phyloP scores from a whole-genome alignment of 2,329 filamentous ascomycete genomes.

The Parastagonospora avenae region DNA sequence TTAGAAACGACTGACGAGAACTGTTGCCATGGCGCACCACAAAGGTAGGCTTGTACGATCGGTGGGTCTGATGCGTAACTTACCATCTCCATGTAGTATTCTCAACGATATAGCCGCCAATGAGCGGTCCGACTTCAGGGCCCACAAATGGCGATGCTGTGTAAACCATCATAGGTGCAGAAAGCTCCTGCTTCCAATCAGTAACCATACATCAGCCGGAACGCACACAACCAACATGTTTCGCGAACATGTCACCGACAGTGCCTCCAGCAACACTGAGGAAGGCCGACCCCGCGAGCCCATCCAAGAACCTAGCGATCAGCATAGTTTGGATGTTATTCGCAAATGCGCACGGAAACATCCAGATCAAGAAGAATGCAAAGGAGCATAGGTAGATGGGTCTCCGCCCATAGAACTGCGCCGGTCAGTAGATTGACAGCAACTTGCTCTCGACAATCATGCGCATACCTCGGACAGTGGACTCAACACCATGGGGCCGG shows the following conservation, averaged over 20 bases:
- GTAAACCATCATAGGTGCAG: slow-evolving; percentile 82
- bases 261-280: slow-evolving; percentile 79
- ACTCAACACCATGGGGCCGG: slow-evolving; percentile 62
- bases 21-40: no score
- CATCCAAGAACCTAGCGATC: slow-evolving; percentile 76
- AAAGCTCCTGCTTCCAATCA: slow-evolving; percentile 59
- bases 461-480: slow-evolving; percentile 56
- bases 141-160: slow-evolving; percentile 58
- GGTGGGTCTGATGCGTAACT: slow-evolving; percentile 22
- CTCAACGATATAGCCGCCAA: slow-evolving; percentile 84
- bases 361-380: slow-evolving; percentile 74
- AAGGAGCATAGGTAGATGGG: slow-evolving; percentile 81
- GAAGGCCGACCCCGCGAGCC: slow-evolving; percentile 68
- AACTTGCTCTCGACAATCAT: neutral
- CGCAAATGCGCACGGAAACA: slow-evolving; percentile 82
- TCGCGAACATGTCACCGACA: slow-evolving; percentile 68
- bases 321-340: slow-evolving; percentile 81
- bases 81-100: slow-evolving; percentile 65
- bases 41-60: slow-evolving; percentile 2
- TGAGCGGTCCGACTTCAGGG: slow-evolving; percentile 61
- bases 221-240: slow-evolving; percentile 30
- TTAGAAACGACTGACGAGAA: no score
- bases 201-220: neutral
- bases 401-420: slow-evolving; percentile 77
- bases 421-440: slow-evolving; percentile 4